Base-by-base conservation (phyloP, 805 yeast genomes). In the Danielia oregonensis region DNA sequence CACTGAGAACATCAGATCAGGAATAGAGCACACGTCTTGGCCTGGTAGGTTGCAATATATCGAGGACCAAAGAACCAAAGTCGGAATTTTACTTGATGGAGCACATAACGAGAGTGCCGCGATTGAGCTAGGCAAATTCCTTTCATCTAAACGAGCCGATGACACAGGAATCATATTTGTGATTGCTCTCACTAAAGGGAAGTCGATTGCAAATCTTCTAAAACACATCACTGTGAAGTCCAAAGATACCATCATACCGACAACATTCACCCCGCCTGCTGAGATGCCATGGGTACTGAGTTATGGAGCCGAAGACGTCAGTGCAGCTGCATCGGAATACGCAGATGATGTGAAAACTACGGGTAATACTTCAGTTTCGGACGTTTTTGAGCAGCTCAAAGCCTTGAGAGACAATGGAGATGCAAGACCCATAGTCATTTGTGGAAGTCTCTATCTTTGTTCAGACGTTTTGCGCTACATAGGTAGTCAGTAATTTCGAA, bases 231-330 rank as follows among this genome's bases (percentile, higher is more conserved):
- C 84, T 3, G 54, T 55, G 5, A 44, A 40, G 14, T 48, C 63
- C 1, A 51, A 57, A 0, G 96, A 88, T 48, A 55, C 62, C 2
- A 73, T 89, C 0, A 59, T 82, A 1, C 70, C 81, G 1, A 78
- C 91, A 0, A 52, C 64, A 21, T 93, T 89, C 54, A 73, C 79
- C 2, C 48, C 62, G 1, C 91, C 94, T 0, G 89, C 82, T 10
- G 82, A 86, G 0, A 93, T 93, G 98, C 96, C 97, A 0, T 93
- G 97, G 97, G 78, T 93, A 4, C 50, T 66, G 26, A 61, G 89
- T 1, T 68, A 65, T 42, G 48, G 53, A 4, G 50, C 65, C 1
- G 47, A 37, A 2, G 60, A 55, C 12, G 50, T 81, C 23, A 29
- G 17, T 33, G 30, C n/a, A 24, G 40, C 19, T 7, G 65, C 63